phyloP scores from a whole-genome alignment of 345 rosid species.

The Abelmoschus esculentus region DNA sequence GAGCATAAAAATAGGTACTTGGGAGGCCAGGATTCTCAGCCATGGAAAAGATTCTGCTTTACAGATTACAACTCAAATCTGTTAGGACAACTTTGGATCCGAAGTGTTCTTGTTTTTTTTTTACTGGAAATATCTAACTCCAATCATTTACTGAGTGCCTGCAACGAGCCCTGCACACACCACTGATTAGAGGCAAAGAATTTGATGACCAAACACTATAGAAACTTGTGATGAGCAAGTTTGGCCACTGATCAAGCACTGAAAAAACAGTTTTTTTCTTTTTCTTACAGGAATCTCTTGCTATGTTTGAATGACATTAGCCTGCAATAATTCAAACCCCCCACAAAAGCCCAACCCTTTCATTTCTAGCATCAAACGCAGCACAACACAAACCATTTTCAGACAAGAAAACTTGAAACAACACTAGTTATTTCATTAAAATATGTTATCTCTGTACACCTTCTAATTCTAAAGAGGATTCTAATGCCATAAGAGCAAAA shows the following conservation, averaged over 20 bases:
- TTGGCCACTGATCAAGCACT: not conserved
- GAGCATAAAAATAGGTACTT: slow-evolving; percentile 13
- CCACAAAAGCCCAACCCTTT: not conserved
- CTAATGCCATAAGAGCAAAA: slow-evolving; percentile 9
- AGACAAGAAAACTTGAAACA: no score
- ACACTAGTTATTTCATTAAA: slow-evolving; percentile 26
- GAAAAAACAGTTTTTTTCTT: no score
- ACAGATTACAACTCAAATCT: not conserved
- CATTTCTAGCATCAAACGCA: not conserved
- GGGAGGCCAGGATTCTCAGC: not conserved
- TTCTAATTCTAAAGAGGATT: slow-evolving; percentile 3
- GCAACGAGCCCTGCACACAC: not conserved
- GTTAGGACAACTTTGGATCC: not conserved
- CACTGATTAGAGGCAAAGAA: not conserved
- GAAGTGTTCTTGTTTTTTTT: not conserved
- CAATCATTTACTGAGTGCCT: slow-evolving; percentile 10
- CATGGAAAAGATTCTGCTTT: not conserved
- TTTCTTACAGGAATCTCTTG: no score
- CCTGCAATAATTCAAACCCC: not conserved
- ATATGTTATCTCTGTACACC: slow-evolving; percentile 35
- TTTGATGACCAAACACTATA: not conserved
- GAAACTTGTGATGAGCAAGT: not conserved
- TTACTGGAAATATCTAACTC: not conserved
- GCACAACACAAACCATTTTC: no score
- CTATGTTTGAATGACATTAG: not conserved